Conservation (phyloP, 495 filamentous ascomycete species). For the Lentithecium fluviatile region DNA sequence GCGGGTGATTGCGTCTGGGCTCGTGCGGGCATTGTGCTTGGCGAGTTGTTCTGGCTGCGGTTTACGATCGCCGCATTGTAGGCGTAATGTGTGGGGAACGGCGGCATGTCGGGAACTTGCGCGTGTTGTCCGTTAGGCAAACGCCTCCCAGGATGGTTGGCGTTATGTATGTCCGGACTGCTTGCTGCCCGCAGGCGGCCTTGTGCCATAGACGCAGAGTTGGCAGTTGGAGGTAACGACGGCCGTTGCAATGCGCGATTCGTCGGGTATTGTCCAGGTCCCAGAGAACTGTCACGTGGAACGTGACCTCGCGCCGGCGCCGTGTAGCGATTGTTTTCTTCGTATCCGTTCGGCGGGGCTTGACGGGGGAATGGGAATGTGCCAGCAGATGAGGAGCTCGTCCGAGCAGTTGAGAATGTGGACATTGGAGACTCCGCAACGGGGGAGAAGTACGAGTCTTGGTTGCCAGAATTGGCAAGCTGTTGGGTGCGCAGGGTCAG, state of each 20-base stretch:
- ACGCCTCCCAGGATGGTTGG: slow-evolving; percentile 47
- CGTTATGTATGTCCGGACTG: slow-evolving; percentile 65
- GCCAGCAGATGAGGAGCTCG: slow-evolving; percentile 66
- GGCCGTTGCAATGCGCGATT: slow-evolving; percentile 71
- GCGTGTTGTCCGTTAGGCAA: slow-evolving; percentile 61
- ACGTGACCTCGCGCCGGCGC: slow-evolving; percentile 69
- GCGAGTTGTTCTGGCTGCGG: slow-evolving; percentile 67
- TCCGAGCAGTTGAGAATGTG: slow-evolving; percentile 53
- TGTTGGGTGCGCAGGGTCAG: slow-evolving; percentile 74
- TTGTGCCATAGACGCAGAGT: slow-evolving; percentile 54
- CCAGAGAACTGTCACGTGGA: slow-evolving; percentile 73
- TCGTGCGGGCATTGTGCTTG: slow-evolving; percentile 55
- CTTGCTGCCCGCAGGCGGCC: slow-evolving; percentile 65
- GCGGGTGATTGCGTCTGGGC: slow-evolving; percentile 46
- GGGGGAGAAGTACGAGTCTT: slow-evolving; percentile 88
- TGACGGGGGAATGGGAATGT: slow-evolving; percentile 79
- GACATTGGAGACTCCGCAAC: slow-evolving; percentile 78
- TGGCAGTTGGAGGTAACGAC: slow-evolving; percentile 74
- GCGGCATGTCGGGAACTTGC: slow-evolving; percentile 65
- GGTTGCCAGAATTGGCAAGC: slow-evolving; percentile 48
- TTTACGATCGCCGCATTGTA: slow-evolving; percentile 61
- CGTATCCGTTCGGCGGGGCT: slow-evolving; percentile 57
- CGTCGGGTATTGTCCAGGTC: slow-evolving; percentile 54
- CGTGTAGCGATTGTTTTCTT: slow-evolving; percentile 77
- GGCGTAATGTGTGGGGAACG: slow-evolving; percentile 62